A percentile compares a stretch with the other conserved stretches of the same genome.
Evolutionary conservation across 441 rosid genomes (phyloP).

Genomic region (Pelargonium citronellum): DNA sequence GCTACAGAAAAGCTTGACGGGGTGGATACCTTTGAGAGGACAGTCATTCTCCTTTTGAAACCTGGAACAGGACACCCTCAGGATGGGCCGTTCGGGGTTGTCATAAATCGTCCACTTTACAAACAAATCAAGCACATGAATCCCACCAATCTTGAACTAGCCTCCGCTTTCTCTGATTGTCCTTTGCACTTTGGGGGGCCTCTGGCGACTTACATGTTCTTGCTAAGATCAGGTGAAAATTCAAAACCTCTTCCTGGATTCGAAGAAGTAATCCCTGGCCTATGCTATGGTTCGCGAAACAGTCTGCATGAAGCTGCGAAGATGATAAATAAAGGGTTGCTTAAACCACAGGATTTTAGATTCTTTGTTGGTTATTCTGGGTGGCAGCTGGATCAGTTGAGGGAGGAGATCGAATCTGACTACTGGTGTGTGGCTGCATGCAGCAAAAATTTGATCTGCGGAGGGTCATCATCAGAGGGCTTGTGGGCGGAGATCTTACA

Average conservation of each 20-base stretch:
- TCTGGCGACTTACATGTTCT: constrained; percentile 77
- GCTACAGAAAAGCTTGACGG: constrained; percentile 93
- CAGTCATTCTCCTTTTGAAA: constrained; percentile 81
- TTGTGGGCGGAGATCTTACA: constrained; percentile 88
- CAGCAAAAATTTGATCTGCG: constrained; percentile 63
- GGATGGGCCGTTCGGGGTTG: constrained; percentile 85
- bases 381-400: constrained; percentile 85
- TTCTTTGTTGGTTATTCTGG: constrained; percentile 89
- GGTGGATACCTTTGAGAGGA: constrained; percentile 64
- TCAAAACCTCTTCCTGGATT: constrained; percentile 51
- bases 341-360: constrained; percentile 76
- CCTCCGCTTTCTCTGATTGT: constrained; percentile 75
- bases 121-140: constrained; percentile 71
- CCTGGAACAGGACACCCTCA: constrained; percentile 76
- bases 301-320: constrained; percentile 71
- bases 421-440: constrained; percentile 84
- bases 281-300: constrained; percentile 71
- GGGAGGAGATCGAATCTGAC: constrained; percentile 73
- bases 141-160: constrained; percentile 61
- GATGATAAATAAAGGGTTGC: constrained; percentile 63
- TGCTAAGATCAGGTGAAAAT: constrained; percentile 48
- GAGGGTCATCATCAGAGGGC: constrained; percentile 47
- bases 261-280: constrained; percentile 76
- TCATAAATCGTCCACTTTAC: constrained; percentile 80
- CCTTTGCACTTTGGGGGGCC: constrained; percentile 88